Percentiles rank a stretch among this genome's conserved stretches.
Conservation (phyloP, 345 rosid genomes). For the Jatropha curcas region DNA sequence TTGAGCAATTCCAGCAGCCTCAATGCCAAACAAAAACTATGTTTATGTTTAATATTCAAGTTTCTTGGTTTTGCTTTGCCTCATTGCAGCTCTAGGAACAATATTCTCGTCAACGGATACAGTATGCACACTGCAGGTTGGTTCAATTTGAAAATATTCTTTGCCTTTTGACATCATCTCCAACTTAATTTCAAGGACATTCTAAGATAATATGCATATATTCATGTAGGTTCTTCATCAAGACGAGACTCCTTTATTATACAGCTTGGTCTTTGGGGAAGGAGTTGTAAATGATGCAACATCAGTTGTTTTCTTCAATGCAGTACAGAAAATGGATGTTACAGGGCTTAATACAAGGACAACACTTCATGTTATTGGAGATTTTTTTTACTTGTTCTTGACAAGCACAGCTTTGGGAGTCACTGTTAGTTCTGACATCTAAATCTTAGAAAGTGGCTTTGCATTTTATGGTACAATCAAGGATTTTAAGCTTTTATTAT, state of each 20-base stretch:
- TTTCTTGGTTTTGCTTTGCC: constrained; percentile 10
- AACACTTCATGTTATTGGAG: constrained; percentile 46
- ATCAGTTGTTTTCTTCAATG: constrained; percentile 78
- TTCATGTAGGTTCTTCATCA: constrained; percentile 88
- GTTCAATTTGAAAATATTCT: constrained; percentile 11
- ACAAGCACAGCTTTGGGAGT: constrained; percentile 81
- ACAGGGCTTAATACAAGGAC: constrained; percentile 43
- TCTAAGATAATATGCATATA: not conserved
- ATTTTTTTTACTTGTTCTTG: constrained; percentile 70
- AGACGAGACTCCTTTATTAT: constrained; percentile 81
- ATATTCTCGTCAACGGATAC: constrained; percentile 93
- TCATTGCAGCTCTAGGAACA: constrained; percentile 73
- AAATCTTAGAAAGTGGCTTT: not conserved
- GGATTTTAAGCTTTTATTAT: too few species aligned
- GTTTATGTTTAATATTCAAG: not conserved
- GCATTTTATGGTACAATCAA: not conserved
- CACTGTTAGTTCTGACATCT: constrained; percentile 42
- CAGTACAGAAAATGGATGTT: constrained; percentile 73
- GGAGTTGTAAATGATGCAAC: constrained; percentile 98
- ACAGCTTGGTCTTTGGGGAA: constrained; percentile 93
- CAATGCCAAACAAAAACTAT: too few species aligned
- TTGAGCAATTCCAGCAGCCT: too few species aligned
- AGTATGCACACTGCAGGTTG: constrained; percentile 92
- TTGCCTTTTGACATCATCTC: not conserved
- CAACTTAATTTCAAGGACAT: not conserved